Base-by-base conservation (phyloP, 495 filamentous ascomycete species). In the Cudoniella acicularis region DNA sequence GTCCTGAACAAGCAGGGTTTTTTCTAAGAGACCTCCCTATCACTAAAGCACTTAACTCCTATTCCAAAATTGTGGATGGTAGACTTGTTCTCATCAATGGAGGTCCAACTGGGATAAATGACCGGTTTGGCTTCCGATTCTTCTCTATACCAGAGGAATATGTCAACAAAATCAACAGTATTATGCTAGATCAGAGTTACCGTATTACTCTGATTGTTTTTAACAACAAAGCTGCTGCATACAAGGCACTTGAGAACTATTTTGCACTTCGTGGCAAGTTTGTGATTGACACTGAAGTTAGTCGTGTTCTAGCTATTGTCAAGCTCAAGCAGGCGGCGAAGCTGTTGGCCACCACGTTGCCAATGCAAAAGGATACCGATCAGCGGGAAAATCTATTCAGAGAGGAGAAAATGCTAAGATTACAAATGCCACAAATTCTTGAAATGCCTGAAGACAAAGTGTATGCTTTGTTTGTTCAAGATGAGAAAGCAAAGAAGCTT, bases 91-190 rank as follows among this genome's bases (percentile, higher is more conserved):
- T 52, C 0, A 45, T 59, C 1, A 48, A 46, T 17, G 66, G 65
- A 3, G 46, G 69, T 20, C 54, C 64, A 47, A 57, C 1, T 11
- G 54, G 55, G 10, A n/a, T 26, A 17, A 53, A 66, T 24, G 52
- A 79, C 54, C 65, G 63, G n/a, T 80, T 78, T 59, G 67, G 52
- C 54, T 79, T 81, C 49, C 43, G 13, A 17, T 74, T 77, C 53
- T 77, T 75, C 45, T 54, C 64, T 2, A 57, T 78, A 24, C 49
- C 48, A 1, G 59, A 57, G 9, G 48, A 66, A 11, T 67, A 79
- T 52, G 70, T 75, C 43, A 54, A 75, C 36, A 73, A 49, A 22
- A 79, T 81, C 55, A 79, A 78, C 57, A 47, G 49, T 4, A 64
- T 78, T 13, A 49, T 79, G 13, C 55, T 81, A 1, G 73, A 80